phyloP scores from a whole-genome alignment of 176 grass and related monocot genomes.

The Triticum timopheevii region DNA sequence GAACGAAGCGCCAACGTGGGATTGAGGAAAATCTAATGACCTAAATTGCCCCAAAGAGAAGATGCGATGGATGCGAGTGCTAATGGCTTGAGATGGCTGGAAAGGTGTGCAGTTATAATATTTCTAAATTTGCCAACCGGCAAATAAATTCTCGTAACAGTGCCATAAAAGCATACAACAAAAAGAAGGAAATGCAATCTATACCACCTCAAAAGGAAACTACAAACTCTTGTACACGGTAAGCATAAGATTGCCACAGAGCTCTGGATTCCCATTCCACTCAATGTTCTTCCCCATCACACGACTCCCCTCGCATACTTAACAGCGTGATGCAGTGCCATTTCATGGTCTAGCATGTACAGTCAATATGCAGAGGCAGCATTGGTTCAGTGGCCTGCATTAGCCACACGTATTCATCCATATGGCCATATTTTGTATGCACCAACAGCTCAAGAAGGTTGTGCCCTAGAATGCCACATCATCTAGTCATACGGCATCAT shows the following conservation, averaged over 20 bases:
- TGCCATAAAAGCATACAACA: not conserved
- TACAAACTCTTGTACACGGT: not conserved
- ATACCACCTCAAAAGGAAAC: not conserved
- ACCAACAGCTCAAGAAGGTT: too few relatives aligned
- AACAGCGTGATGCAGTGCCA: not conserved
- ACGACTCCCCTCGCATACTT: not conserved
- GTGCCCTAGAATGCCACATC: too few relatives aligned
- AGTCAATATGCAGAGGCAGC: not conserved
- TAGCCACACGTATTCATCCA: too few relatives aligned
- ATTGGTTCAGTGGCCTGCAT: not conserved
- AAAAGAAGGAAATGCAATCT: not conserved
- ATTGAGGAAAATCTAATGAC: too few relatives aligned
- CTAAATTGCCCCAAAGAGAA: too few relatives aligned
- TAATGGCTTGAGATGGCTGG: too few relatives aligned
- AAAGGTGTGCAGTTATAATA: too few relatives aligned
- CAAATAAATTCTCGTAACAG: not conserved
- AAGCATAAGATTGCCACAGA: constrained; percentile 1
- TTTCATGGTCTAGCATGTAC: not conserved
- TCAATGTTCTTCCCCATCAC: too few relatives aligned
- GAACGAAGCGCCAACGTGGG: too few relatives aligned
- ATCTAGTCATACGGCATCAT: too few relatives aligned
- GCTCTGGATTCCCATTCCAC: not conserved
- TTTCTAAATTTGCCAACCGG: not conserved
- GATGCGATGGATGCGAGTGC: too few relatives aligned
- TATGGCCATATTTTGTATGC: too few relatives aligned